Evolutionary conservation across 768 basidiomycete species (phyloP).

Genomic region (Xerocomellus chrysenteron): DNA sequence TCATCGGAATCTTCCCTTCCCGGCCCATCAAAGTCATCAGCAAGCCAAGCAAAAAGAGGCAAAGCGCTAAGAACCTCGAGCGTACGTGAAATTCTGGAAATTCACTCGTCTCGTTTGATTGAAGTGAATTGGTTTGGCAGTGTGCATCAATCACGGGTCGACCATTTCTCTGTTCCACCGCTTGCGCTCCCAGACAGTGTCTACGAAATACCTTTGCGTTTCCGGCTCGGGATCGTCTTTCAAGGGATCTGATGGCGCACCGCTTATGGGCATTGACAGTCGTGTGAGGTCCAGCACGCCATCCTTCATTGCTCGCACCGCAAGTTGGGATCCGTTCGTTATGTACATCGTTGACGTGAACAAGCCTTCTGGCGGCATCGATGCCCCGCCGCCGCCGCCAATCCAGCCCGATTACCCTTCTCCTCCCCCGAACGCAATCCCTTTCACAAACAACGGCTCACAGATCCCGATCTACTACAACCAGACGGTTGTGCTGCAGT

Average conservation of each 20-base stretch:
- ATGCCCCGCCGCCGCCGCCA: slow-evolving; percentile 76
- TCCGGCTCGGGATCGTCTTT: slow-evolving; percentile 91
- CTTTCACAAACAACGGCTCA: slow-evolving; percentile 78
- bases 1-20: slow-evolving; percentile 88
- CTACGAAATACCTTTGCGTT: slow-evolving; percentile 93
- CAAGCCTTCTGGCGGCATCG: slow-evolving; percentile 75
- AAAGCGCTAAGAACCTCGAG: slow-evolving; percentile 90
- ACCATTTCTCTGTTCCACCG: slow-evolving; percentile 96
- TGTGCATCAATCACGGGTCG: slow-evolving; percentile 94
- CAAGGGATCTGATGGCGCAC: slow-evolving; percentile 89
- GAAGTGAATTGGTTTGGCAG: slow-evolving; percentile 39
- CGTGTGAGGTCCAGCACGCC: slow-evolving; percentile 70
- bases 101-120: slow-evolving; percentile 13
- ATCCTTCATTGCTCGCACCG: slow-evolving; percentile 86
- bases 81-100: slow-evolving; percentile 50
- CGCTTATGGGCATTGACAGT: slow-evolving; percentile 78
- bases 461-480: slow-evolving; percentile 96
- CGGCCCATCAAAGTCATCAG: slow-evolving; percentile 98
- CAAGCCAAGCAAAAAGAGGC: slow-evolving; percentile 96
- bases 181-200: slow-evolving; percentile 92
- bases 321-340: slow-evolving; percentile 93
- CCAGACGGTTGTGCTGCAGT: slow-evolving; percentile 92
- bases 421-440: slow-evolving; percentile 86
- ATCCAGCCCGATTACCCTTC: slow-evolving; percentile 89
- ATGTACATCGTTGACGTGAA: slow-evolving; percentile 97